Conservation (phyloP, 2,329 filamentous ascomycete genomes). For the Nemania sp. region DNA sequence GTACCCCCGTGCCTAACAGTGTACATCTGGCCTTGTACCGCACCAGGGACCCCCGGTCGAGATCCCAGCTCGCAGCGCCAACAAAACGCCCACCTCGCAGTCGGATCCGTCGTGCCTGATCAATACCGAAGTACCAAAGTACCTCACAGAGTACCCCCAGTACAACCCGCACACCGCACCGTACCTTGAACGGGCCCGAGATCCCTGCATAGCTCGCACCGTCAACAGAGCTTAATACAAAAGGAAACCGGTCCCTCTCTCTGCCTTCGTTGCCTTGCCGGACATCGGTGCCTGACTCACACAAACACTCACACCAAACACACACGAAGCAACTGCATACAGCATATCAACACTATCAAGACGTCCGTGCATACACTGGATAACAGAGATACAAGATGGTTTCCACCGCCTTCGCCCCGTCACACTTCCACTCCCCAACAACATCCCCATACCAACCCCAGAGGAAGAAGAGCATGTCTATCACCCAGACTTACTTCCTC, state of each 20-base stretch:
- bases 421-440: constrained; percentile 35
- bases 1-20: constrained; percentile 7
- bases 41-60: constrained; percentile 11
- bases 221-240: constrained; percentile 38
- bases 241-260: constrained; percentile 36
- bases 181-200: constrained; percentile 18
- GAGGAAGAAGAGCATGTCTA: constrained; percentile 86
- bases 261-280: constrained; percentile 38
- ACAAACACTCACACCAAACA: constrained; percentile 33
- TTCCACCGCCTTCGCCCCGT: constrained; percentile 35
- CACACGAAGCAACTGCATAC: constrained; percentile 38
- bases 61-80: constrained; percentile 27
- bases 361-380: not conserved
- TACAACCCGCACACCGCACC: constrained; percentile 25
- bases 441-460: constrained; percentile 41
- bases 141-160: constrained; percentile 14
- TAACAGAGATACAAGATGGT: constrained; percentile 42
- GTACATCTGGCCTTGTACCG: constrained; percentile 16
- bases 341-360: constrained; percentile 21
- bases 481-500: constrained; percentile 98
- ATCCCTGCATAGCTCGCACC: constrained; percentile 32
- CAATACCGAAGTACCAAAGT: constrained; percentile 23
- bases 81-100: constrained; percentile 23
- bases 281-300: constrained; percentile 44
- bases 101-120: constrained; percentile 28